Percentiles rank a stretch among this genome's conserved stretches.
Conservation (phyloP, 306 rosid genomes). For the Medicago arabica region DNA sequence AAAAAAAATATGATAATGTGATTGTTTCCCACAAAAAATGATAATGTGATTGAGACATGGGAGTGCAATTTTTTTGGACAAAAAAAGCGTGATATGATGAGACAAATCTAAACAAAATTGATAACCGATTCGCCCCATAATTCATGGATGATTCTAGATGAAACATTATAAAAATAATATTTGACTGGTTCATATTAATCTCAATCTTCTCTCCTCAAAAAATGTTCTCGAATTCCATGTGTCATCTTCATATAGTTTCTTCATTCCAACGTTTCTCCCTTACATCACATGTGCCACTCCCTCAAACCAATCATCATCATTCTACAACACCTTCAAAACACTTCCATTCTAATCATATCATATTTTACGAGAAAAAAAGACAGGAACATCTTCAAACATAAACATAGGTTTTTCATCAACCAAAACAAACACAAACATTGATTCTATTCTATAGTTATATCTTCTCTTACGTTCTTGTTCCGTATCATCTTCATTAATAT, state of each 20-base stretch:
- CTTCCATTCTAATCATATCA: too few species aligned
- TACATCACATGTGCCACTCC: not conserved
- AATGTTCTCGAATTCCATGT: not conserved
- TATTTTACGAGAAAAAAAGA: not conserved
- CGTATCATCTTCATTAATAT: too few species aligned
- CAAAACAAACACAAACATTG: too few species aligned
- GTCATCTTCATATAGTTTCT: not conserved
- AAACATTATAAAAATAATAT: not conserved
- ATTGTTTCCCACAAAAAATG: too few species aligned
- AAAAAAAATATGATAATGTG: too few species aligned
- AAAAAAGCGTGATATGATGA: not conserved
- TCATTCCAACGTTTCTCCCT: not conserved
- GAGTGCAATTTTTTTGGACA: not conserved
- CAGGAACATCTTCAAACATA: not conserved
- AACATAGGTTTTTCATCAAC: not conserved
- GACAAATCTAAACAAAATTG: not conserved
- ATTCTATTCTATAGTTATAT: too few species aligned
- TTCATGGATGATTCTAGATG: not conserved
- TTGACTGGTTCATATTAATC: not conserved
- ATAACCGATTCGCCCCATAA: not conserved
- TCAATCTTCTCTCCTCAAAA: not conserved
- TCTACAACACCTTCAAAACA: not conserved
- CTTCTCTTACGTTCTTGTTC: too few species aligned
- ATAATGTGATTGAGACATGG: not conserved
- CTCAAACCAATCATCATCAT: not conserved